phyloP scores from a whole-genome alignment of 164 flowering plant genomes.

The Warburgia ugandensis region DNA sequence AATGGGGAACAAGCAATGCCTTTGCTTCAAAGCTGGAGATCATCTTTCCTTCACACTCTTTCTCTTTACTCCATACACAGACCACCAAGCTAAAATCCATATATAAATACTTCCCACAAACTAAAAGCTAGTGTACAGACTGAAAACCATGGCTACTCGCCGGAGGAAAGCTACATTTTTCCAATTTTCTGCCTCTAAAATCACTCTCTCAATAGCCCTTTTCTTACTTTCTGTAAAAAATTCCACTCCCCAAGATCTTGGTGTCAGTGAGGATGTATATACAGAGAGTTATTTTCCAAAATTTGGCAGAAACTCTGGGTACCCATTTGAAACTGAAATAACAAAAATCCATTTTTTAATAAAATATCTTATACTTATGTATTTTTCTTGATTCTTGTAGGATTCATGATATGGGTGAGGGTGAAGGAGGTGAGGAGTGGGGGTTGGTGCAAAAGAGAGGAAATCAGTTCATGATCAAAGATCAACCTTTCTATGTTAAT shows the following conservation, averaged over 20 bases:
- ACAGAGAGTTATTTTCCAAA: neutral
- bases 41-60: neutral
- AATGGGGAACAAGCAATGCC: neutral
- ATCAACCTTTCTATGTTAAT: conserved; percentile 67
- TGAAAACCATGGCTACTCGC: conserved; percentile 2
- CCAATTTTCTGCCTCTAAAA: neutral
- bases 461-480: conserved; percentile 57
- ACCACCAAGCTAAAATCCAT: neutral
- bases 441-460: conserved; percentile 72
- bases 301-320: conserved; percentile 4
- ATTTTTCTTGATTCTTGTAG: conserved; percentile 1
- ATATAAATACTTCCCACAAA: neutral
- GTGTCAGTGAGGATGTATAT: neutral
- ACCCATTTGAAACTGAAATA: neutral
- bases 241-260: conserved; percentile 1
- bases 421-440: conserved; percentile 52
- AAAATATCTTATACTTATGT: neutral
- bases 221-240: conserved; percentile 1
- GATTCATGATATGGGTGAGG: conserved; percentile 2
- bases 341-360: neutral
- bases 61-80: neutral
- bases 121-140: neutral
- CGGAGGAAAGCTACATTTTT: neutral
- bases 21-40: conserved; percentile 10
- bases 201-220: neutral